These are phyloP conservation scores for Aspergillus clavatus DNA, from an alignment of 2,329 filamentous ascomycete genomes.

Conservation along the genomic window DNA sequence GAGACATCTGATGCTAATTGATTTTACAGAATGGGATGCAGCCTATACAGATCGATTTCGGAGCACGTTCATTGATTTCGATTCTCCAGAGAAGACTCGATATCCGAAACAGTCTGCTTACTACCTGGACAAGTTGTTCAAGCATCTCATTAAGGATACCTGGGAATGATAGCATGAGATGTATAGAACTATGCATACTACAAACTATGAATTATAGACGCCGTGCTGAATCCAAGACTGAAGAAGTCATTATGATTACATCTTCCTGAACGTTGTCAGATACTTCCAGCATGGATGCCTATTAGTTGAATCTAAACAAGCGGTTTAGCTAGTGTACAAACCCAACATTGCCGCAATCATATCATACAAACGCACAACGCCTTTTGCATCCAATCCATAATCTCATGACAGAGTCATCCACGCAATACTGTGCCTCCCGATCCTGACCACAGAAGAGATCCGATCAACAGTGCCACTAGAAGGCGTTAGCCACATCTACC, in stretches of 20 bases:
- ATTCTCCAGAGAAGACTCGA: constrained; percentile 63
- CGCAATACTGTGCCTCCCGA: no score
- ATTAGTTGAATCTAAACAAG: not conserved
- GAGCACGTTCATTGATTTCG: constrained; percentile 71
- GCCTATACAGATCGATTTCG: constrained; percentile 77
- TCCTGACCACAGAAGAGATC: no score
- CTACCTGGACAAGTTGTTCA: constrained; percentile 64
- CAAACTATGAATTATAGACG: no score
- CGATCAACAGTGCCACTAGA: not conserved
- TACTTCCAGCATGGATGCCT: not conserved
- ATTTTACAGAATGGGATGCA: constrained; percentile 65
- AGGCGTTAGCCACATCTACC: no score
- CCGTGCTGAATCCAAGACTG: no score
- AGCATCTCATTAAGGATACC: constrained; percentile 49
- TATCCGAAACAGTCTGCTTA: constrained; percentile 74
- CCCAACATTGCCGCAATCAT: not conserved
- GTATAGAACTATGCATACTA: not conserved
- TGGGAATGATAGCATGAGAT: not conserved
- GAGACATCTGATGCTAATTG: not conserved
- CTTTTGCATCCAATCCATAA: not conserved
- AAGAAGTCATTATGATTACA: no score
- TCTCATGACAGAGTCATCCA: not conserved
- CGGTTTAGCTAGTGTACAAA: not conserved
- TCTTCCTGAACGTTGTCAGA: no score
- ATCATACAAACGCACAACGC: not conserved